Percentiles rank a stretch among this genome's conserved stretches.
These are phyloP conservation scores for Yamadazyma blattariae DNA, from an alignment of 1,139 yeast species.

Conservation along the genomic window DNA sequence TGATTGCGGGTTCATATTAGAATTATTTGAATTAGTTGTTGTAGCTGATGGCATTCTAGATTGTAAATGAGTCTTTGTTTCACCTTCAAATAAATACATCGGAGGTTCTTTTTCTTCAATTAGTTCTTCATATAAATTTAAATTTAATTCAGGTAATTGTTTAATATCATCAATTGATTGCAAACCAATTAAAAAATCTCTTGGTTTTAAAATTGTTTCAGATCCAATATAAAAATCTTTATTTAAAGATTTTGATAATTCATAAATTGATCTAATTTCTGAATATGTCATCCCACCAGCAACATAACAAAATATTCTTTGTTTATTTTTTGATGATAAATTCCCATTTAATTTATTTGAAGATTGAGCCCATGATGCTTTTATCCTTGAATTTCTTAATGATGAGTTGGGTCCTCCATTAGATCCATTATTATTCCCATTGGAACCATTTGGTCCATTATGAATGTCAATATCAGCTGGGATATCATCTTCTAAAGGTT, in stretches of 20 bases:
- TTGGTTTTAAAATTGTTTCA: slow-evolving; percentile 70
- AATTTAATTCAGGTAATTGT: slow-evolving; percentile 29
- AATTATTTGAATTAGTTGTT: neutral
- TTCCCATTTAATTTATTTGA: slow-evolving; percentile 26
- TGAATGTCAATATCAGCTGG: slow-evolving; percentile 30
- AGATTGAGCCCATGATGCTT: slow-evolving; percentile 78
- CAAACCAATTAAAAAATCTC: slow-evolving; percentile 46
- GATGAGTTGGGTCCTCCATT: slow-evolving; percentile 26
- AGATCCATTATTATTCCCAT: neutral
- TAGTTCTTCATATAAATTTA: slow-evolving; percentile 27
- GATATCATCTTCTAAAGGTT: slow-evolving; percentile 61
- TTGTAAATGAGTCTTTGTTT: slow-evolving; percentile 13
- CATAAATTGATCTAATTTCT: slow-evolving; percentile 76
- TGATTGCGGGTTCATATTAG: neutral
- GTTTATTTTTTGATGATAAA: slow-evolving; percentile 45
- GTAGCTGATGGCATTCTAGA: slow-evolving; percentile 3
- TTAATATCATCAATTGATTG: slow-evolving; percentile 41
- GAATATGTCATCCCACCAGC: slow-evolving; percentile 90
- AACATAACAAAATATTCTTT: slow-evolving; percentile 72
- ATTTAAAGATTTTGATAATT: slow-evolving; percentile 57
- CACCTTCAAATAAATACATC: slow-evolving; percentile 28
- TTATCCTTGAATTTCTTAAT: slow-evolving; percentile 69
- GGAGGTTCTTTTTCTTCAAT: slow-evolving; percentile 32
- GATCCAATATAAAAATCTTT: slow-evolving; percentile 84
- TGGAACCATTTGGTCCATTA: slow-evolving; percentile 13